Conservation (phyloP, 768 basidiomycete genomes). For the Agrocybe pediades region DNA sequence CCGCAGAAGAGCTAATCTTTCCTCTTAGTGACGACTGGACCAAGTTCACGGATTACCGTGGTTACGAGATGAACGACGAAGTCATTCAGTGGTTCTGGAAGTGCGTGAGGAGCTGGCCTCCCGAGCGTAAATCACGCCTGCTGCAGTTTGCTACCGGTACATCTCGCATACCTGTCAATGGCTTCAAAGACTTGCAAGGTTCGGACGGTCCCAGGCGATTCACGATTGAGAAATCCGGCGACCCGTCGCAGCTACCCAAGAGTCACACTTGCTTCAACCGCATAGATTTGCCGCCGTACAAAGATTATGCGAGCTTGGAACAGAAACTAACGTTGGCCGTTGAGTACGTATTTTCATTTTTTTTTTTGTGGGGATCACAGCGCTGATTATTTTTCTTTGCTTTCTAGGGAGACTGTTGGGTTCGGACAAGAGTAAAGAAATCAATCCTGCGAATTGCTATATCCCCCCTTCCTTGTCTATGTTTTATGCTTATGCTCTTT, state of each 20-base stretch:
- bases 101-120: conserved; percentile 95
- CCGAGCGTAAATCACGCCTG: conserved; percentile 95
- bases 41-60: conserved; percentile 98
- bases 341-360: conserved; percentile 61
- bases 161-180: conserved; percentile 96
- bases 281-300: conserved; percentile 97
- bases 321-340: conserved; percentile 94
- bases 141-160: conserved; percentile 98
- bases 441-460: conserved; percentile 6
- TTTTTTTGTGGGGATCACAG: background rate
- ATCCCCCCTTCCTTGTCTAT: conserved; percentile 3
- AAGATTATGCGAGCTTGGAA: conserved; percentile 91
- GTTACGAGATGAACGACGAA: conserved; percentile 92
- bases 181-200: conserved; percentile 98
- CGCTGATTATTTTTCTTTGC: conserved; percentile 12
- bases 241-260: conserved; percentile 95
- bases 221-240: conserved; percentile 98
- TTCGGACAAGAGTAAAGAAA: conserved; percentile 84
- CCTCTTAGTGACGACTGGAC: conserved; percentile 88
- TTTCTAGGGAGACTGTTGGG: conserved; percentile 81
- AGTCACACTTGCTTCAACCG: conserved; percentile 96
- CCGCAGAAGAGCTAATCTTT: background rate
- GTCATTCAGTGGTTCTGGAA: conserved; percentile 99
- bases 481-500: conserved; percentile 3
- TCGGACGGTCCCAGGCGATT: conserved; percentile 96